phyloP scores from a whole-genome alignment of 2,329 filamentous ascomycete genomes.

The Hypoxylon sp. region DNA sequence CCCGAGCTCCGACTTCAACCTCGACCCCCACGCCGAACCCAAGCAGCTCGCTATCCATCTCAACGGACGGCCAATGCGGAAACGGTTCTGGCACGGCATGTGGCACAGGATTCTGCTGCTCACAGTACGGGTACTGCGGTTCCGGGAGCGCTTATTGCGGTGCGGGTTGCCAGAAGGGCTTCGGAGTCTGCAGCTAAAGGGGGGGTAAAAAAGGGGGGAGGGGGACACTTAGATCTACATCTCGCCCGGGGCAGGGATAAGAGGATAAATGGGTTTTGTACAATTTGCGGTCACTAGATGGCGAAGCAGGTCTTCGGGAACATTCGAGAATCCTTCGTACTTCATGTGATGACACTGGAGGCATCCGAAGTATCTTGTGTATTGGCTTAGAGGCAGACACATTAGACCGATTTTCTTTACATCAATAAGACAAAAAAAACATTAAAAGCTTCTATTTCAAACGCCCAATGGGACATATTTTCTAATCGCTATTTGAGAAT shows the following conservation, averaged over 20 bases:
- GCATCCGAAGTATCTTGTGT: not conserved
- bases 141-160: conserved; percentile 36
- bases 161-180: conserved; percentile 42
- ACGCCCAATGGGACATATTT: too few species aligned
- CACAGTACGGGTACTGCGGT: conserved; percentile 43
- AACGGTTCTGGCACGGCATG: conserved; percentile 28
- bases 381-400: not conserved
- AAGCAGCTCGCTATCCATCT: conserved; percentile 13
- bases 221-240: not conserved
- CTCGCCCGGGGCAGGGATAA: not conserved
- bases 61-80: conserved; percentile 40
- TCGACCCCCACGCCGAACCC: conserved; percentile 7
- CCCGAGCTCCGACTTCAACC: conserved; percentile 10
- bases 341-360: not conserved
- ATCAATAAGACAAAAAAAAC: not conserved
- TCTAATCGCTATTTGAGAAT: too few species aligned
- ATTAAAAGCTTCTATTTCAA: too few species aligned
- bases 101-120: conserved; percentile 36
- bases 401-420: not conserved
- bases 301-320: not conserved
- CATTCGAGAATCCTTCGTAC: not conserved
- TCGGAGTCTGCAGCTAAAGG: conserved; percentile 38
- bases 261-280: not conserved
- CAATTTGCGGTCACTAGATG: not conserved
- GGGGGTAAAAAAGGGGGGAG: not conserved